Base-by-base conservation (phyloP, 2,329 filamentous ascomycete genomes). In the Epichloe gansuensis region DNA sequence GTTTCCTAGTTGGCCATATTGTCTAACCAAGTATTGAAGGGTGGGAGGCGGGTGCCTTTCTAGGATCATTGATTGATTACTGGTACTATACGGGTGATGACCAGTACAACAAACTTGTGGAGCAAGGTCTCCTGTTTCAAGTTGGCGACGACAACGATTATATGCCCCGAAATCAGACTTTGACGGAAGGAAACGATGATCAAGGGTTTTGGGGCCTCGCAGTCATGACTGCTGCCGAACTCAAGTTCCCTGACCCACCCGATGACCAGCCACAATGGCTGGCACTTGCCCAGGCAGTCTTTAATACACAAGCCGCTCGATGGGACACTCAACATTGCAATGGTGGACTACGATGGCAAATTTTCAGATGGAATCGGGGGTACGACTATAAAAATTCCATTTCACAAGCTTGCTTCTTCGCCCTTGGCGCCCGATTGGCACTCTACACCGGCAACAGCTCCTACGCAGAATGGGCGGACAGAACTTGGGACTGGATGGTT, bases 341-440 rank as follows among this genome's bases (percentile, higher is more conserved):
- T n/a, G 88, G 88, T 42, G 89, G 88, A 5, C 66, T 93, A 49
- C 79, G 86, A 56, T 91, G 87, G 87, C 89, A 95, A 69, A 89
- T 95, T 47, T 91, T 86, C 64, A 75, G 79, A 1, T 90, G 87
- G 73, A 93, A 94, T 63, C 81, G 78, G 42, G 90, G 89, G 13
- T 95, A 84, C 68, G 77, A 85, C 60, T 90, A 91, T 75, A 93
- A 83, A 62, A 83, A 83, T 55, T 75, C 79, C 2, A 81, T 83
- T 54, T 81, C 79, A 0, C 79, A 82, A 58, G 80, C 77, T 1
- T 79, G 77, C 55, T 82, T 82, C 66, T 82, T 82, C 63, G 78
- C 80, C 51, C 67, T 83, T 12, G 79, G 75, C 13, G 81, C 86
- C 1, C 80, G 87, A 2, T 73, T 91, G 4, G 86, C 85, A 0